Conservation (phyloP, 495 filamentous ascomycete species). For the Trichoderma virens region DNA sequence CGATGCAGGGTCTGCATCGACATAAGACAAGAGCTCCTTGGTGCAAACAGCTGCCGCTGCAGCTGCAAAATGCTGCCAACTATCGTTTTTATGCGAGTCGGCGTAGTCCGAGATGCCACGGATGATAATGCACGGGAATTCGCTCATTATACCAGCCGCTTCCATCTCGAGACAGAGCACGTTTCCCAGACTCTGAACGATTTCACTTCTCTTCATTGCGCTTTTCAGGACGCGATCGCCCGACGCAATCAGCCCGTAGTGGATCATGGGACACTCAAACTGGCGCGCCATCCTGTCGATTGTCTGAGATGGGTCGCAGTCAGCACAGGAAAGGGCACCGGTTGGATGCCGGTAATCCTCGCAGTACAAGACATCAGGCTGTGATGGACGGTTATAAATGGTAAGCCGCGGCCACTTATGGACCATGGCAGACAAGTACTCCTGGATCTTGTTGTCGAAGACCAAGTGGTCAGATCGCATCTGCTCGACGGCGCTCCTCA, state of each 20-base stretch:
- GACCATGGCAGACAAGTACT: too few relatives aligned
- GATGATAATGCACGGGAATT: too few relatives aligned
- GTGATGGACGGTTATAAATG: too few relatives aligned
- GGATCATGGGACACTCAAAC: constrained; percentile 15
- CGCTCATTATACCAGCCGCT: neutral
- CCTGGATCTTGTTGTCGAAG: too few relatives aligned
- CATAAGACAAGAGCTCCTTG: too few relatives aligned
- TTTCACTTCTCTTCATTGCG: constrained; percentile 10
- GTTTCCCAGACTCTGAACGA: neutral
- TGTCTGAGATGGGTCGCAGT: neutral
- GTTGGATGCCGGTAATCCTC: too few relatives aligned
- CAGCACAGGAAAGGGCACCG: neutral
- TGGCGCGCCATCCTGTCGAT: neutral
- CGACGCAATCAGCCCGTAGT: constrained; percentile 25
- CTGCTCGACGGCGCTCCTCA: too few relatives aligned
- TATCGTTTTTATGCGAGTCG: constrained; percentile 27
- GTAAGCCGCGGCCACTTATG: too few relatives aligned
- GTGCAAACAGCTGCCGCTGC: constrained; percentile 18
- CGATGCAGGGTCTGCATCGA: too few relatives aligned
- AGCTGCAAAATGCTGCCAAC: constrained; percentile 19
- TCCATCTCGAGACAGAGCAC: constrained; percentile 13
- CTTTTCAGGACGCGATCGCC: constrained; percentile 19
- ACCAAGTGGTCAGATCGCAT: too few relatives aligned
- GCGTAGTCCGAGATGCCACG: constrained; percentile 32
- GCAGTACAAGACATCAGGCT: too few relatives aligned